phyloP scores from a whole-genome alignment of 192 early-diverging fungal genomes.

The Coemansia sp. region DNA sequence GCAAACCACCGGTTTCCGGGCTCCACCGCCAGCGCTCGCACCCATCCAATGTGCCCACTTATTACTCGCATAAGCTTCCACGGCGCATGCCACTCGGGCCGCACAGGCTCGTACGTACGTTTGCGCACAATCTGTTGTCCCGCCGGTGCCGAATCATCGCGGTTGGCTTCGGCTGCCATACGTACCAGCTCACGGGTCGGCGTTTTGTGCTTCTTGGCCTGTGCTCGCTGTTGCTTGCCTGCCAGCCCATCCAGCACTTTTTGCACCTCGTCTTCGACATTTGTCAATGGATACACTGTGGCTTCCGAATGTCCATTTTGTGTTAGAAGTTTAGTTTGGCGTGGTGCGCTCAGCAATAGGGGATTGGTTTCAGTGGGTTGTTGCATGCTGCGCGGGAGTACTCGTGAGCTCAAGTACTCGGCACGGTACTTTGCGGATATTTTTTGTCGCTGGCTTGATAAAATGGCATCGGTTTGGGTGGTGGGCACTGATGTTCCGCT shows the following conservation, averaged over 20 bases:
- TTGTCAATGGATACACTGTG: neutral
- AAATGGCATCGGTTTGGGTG: neutral
- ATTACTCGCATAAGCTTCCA: constrained; percentile 95
- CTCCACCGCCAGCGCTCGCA: constrained; percentile 88
- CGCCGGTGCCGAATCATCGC: constrained; percentile 14
- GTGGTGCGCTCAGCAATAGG: neutral
- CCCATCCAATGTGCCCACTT: constrained; percentile 97
- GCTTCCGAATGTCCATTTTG: neutral
- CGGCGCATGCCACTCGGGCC: constrained; percentile 95
- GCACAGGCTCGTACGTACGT: constrained; percentile 43
- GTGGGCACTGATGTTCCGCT: constrained; percentile 11
- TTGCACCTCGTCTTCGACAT: constrained; percentile 41
- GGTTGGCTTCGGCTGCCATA: constrained; percentile 22
- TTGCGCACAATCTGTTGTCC: constrained; percentile 52
- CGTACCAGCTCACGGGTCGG: constrained; percentile 35
- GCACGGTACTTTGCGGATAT: constrained; percentile 39
- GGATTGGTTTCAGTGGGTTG: neutral
- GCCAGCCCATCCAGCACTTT: constrained; percentile 37
- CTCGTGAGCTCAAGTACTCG: constrained; percentile 43
- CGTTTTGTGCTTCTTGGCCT: constrained; percentile 28
- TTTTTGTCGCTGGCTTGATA: constrained; percentile 6
- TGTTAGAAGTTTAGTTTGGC: constrained; percentile 12
- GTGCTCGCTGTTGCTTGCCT: constrained; percentile 24
- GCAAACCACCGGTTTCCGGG: constrained; percentile 98
- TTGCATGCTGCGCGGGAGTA: constrained; percentile 15